Evolutionary conservation across 257 asterid genomes (phyloP), one percentile per base, ranked within the genome.

Genomic region (Nicotiana otophora): DNA sequence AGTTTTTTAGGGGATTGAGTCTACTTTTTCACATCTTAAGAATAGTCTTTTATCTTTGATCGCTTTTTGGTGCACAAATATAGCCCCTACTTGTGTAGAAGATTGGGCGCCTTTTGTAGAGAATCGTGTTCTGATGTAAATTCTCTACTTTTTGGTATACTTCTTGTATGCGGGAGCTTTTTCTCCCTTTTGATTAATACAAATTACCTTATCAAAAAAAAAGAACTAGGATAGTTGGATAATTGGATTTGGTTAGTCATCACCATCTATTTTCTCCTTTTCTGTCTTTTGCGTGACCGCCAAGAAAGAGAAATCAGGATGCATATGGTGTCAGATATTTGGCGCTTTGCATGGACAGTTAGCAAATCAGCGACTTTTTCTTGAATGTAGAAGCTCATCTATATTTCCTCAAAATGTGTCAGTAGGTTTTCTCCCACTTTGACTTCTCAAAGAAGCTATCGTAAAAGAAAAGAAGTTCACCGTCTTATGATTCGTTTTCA

Each of bases 251-350:
- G 55, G 19, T 70, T 70, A 42, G 78, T 12, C 23, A 70, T 42
- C n/a, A 70, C 78, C 34, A 20, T 70, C 12, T 3, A 12, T 70
- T 69, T 70, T 70, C 78, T 42, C 78, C 78, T 70, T 72, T 72
- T 42, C 12, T 72, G 60, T 46, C 20, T 1, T 20, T 46, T 12
- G 60, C 14, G 12, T 20, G 20, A 72, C 46, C 7, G 4, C 30
- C 20, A 72, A 72, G 36, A 23, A 11, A 42, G 60, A n/a, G 19
- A 57, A 5, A 67, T 7, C 26, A 67, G 76, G 76, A 42, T 4
- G 1, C 28, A 23, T 4, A 34, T 5, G 19, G 31, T 69, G 26
- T 19, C 36, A 46, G 16, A 72, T 20, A 7, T 72, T 53, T 72
- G 78, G 36, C 12, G 23, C 33, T 70, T 42, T 70, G 34, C 36